These are phyloP conservation scores for Alliaria petiolata DNA, from an alignment of 345 rosid species.

Conservation along the genomic window DNA sequence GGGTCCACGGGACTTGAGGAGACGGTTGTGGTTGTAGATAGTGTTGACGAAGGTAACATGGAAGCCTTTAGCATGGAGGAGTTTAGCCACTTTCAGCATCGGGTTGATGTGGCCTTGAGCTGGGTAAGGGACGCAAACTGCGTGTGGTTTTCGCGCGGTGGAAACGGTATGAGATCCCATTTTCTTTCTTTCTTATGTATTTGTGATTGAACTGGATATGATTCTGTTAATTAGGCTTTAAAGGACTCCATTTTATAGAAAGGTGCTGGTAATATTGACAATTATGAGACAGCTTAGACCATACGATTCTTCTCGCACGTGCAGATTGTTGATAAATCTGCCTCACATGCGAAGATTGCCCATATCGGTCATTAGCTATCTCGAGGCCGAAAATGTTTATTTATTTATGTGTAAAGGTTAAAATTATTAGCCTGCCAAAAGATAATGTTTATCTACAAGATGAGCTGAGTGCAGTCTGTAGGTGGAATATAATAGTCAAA, in stretches of 20 bases:
- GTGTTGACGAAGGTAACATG: constrained; percentile 46
- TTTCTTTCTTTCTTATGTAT: background rate
- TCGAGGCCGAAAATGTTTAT: too few relatives aligned
- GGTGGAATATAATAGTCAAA: too few relatives aligned
- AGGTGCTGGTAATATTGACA: too few relatives aligned
- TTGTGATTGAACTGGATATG: background rate
- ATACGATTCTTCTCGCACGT: too few relatives aligned
- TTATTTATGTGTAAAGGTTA: too few relatives aligned
- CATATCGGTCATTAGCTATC: too few relatives aligned
- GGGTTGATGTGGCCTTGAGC: constrained; percentile 14
- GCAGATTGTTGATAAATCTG: too few relatives aligned
- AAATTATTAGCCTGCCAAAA: too few relatives aligned
- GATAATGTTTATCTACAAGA: too few relatives aligned
- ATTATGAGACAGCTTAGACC: too few relatives aligned
- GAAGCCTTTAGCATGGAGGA: constrained; percentile 25
- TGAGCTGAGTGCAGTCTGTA: too few relatives aligned
- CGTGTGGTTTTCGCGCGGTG: background rate
- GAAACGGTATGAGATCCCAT: background rate
- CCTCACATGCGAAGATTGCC: too few relatives aligned
- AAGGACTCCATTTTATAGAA: constrained; percentile 21
- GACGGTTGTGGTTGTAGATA: constrained; percentile 33
- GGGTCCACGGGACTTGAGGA: constrained; percentile 30
- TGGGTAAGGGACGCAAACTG: constrained; percentile 5
- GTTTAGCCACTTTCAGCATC: constrained; percentile 11
- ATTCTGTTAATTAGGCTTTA: constrained; percentile 10